Base-by-base conservation (phyloP, 495 filamentous ascomycete genomes). In the Lasiosphaeria miniovina region DNA sequence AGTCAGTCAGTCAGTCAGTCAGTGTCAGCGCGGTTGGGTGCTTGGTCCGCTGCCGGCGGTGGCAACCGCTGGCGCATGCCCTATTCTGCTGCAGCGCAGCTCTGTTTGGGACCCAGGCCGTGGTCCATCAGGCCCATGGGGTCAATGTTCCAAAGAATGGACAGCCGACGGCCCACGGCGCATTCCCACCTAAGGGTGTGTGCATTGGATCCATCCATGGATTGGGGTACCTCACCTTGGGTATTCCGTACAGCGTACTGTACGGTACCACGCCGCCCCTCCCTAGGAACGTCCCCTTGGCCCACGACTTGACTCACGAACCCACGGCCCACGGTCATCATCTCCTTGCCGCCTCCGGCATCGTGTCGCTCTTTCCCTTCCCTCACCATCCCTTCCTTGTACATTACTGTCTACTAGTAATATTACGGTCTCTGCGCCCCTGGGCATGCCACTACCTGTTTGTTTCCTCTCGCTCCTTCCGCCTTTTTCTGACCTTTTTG, bases 401-500 rank as follows among this genome's bases (percentile, higher is more conserved):
- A 60, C 48, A 2, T 8, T 53, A 53, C 14, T 53, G 36, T 15
- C 17, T 53, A 1, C 2, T 5, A 8, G 14, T 32, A 41, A 59
- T 57, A 54, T 48, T 53, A 48, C 57, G 40, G 34, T 17, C 24
- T 51, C 46, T 35, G 46, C 45, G 51, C 53, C 45, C 52, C 36
- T 17, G 12, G 41, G 38, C 41, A 52, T 36, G 35, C 34, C 43
- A 24, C 31, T 46, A 53, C 59, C 51, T 46, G 48, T 55, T 60
- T 55, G 48, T 60, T 53, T 63, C 48, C 36, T 55, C 58, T 63
- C 34, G 57, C 32, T 56, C 51, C 53, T 65, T 61, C 60, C 59
- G 55, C 49, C 50, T 43, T 40, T 58, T 11, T 48, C 36, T 50
- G 40, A 52, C 15, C 54, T 54, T 43, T 46, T 46, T 46, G 14